A percentile compares a stretch with the other conserved stretches of the same genome.
Conservation (phyloP, 2,329 filamentous ascomycete species). For the Bipolaris zeicola region DNA sequence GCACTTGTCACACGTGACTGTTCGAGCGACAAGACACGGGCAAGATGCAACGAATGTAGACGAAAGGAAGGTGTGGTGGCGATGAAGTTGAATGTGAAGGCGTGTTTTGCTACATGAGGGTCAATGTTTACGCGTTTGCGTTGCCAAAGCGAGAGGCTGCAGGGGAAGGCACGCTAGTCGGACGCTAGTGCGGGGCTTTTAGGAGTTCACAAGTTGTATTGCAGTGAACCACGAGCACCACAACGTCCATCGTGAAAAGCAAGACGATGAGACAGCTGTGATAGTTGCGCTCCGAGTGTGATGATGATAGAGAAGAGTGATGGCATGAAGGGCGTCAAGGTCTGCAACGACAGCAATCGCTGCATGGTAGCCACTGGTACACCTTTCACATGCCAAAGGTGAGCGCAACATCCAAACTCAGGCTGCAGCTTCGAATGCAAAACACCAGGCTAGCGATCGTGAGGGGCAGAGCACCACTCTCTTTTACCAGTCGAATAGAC, state of each 20-base stretch:
- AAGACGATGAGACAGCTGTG: background rate
- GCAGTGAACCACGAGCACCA: background rate
- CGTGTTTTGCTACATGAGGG: constrained; percentile 16
- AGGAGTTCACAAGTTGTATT: background rate
- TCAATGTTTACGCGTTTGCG: constrained; percentile 19
- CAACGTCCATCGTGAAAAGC: background rate
- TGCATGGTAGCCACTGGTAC: background rate
- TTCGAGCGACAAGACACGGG: constrained; percentile 1
- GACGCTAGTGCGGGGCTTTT: constrained; percentile 15
- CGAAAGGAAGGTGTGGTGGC: constrained; percentile 14
- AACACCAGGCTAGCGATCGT: no score
- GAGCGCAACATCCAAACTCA: background rate
- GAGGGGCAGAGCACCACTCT: no score
- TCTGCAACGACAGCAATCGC: background rate
- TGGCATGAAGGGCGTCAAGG: background rate
- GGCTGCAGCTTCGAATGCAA: background rate
- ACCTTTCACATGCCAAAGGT: background rate
- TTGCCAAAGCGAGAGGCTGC: constrained; percentile 19
- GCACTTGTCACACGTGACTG: background rate
- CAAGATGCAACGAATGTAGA: constrained; percentile 9
- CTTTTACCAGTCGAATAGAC: no score
- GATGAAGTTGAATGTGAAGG: constrained; percentile 10
- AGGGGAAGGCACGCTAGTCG: constrained; percentile 11
- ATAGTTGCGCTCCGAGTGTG: background rate
- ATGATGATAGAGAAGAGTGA: no score